Evolutionary conservation across 2,329 filamentous ascomycete genomes (phyloP), one percentile per base, ranked within the genome.

Genomic region (Ascochyta koolunga): DNA sequence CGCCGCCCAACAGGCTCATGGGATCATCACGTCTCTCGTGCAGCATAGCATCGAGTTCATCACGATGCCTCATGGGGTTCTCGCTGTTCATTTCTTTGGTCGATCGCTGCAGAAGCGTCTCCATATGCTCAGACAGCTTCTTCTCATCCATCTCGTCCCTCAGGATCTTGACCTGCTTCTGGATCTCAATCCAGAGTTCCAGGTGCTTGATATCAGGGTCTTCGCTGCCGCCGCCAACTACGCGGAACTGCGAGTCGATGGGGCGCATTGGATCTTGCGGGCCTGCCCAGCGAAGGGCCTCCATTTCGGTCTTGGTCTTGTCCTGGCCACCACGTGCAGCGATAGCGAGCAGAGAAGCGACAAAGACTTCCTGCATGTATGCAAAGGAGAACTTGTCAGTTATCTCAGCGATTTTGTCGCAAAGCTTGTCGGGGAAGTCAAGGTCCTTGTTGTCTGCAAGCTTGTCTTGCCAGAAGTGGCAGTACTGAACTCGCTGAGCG

Each of bases 331-430:
- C 57, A 24, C 68, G 61, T 13, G 55, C 55, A 15, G 72, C 72
- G 29, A 75, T 75, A 22, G 70, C 70, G 16, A 79, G 64, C 16
- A 79, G 65, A 8, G 73, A 64, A 1, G 72, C 73, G 16, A 79
- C 68, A 57, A 78, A 79, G 2, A 74, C 73, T 52, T 79, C 77
- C 53, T 79, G 76, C 66, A 79, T 75, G 54, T 79, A 79, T 2
- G 77, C 77, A 55, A 79, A 79, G n/a, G 70, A 75, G 59, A 79
- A 79, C 5, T 73, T 75, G 35, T 76, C 69, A 2, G 76, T 79
- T 31, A 79, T 77, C 27, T 72, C 68, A 2, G 77, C 77, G 45
- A 78, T 72, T 9, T 68, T 73, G 1, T 45, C 44, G 42, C 75
- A 77, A 13, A 79, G 63, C 54, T 70, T 64, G 43, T 78, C 72